phyloP scores from a whole-genome alignment of 352 stramenopile species.

The Thraustochytrium sp. region DNA sequence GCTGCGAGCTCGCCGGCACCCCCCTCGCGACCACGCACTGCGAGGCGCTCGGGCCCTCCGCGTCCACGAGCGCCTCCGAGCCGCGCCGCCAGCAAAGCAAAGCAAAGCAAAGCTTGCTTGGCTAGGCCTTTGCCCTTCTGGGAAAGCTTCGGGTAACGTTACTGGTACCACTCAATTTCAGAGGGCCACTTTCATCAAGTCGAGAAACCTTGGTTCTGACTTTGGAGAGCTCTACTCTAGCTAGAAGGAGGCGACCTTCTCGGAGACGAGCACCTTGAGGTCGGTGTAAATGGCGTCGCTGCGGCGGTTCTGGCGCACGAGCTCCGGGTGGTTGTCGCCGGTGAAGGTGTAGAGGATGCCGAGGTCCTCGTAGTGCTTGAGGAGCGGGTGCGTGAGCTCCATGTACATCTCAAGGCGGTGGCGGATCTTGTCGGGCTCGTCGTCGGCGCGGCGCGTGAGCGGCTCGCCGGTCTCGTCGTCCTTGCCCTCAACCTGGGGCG shows the following conservation, averaged over 20 bases:
- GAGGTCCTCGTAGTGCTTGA: conserved; percentile 65
- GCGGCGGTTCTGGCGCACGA: conserved; percentile 19
- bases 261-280: background rate
- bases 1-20: no score
- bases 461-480: conserved; percentile 60
- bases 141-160: no score
- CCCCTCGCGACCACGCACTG: no score
- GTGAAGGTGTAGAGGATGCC: conserved; percentile 63
- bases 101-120: no score
- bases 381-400: conserved; percentile 59
- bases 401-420: conserved; percentile 67
- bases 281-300: conserved; percentile 40
- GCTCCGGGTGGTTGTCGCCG: conserved; percentile 49
- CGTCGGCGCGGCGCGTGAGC: conserved; percentile 68
- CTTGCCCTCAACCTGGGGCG: conserved; percentile 62
- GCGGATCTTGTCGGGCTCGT: conserved; percentile 65
- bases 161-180: no score
- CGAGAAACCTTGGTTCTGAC: background rate
- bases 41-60: no score
- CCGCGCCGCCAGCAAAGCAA: no score
- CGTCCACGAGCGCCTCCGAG: no score
- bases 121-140: no score
- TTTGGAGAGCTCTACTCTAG: background rate
- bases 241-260: background rate
- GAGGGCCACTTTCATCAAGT: background rate